These are phyloP conservation scores for Apiotrichum akiyoshidainum DNA, from an alignment of 1,284 basidiomycete species.

Conservation along the genomic window DNA sequence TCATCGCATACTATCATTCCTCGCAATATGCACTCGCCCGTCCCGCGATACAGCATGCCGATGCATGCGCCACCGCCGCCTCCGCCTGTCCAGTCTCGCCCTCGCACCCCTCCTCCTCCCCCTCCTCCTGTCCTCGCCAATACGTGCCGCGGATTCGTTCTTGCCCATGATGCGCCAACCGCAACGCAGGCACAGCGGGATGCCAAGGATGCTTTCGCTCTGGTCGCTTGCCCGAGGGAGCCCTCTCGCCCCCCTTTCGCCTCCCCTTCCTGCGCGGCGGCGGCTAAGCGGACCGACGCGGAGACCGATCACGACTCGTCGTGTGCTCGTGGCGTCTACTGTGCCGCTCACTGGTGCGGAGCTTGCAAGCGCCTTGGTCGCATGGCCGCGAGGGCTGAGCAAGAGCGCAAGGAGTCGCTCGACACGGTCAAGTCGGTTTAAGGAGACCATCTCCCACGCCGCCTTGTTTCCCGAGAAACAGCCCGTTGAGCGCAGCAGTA, in stretches of 20 bases:
- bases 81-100: background rate
- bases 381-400: background rate
- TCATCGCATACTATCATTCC: background rate
- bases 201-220: background rate
- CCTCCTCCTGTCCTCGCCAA: background rate
- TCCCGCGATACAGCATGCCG: background rate
- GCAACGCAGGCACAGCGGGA: background rate
- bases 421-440: background rate
- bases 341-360: background rate
- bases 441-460: background rate
- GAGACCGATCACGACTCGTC: background rate
- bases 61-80: background rate
- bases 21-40: background rate
- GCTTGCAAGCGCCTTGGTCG: background rate
- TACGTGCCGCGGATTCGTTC: background rate
- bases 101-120: background rate
- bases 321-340: background rate
- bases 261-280: background rate
- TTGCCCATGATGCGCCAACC: background rate
- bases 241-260: background rate
- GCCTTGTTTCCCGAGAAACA: no score
- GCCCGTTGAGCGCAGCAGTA: no score
- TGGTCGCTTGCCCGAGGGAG: background rate
- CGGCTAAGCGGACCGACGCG: no score
- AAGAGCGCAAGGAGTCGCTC: background rate